Conservation (phyloP, 2,329 filamentous ascomycete genomes). For the Alternaria arborescens region DNA sequence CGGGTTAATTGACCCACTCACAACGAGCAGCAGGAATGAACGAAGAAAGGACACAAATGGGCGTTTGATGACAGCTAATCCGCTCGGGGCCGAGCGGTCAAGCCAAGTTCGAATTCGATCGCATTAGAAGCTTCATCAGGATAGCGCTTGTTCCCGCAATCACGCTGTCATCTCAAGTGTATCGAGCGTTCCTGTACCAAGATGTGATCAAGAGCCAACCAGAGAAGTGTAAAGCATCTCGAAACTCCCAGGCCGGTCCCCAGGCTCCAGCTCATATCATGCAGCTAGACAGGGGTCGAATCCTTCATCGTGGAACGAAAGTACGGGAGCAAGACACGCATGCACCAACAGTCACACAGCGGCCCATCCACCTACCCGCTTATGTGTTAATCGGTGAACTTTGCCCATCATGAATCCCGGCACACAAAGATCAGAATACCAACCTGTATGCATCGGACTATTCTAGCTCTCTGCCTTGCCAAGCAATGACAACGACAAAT, state of each 20-base stretch:
- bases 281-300: conserved; percentile 13
- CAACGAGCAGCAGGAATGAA: conserved; percentile 13
- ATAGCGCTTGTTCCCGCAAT: conserved; percentile 2
- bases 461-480: conserved; percentile 23
- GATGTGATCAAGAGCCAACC: neutral
- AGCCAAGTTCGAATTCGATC: conserved; percentile 1
- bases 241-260: conserved; percentile 4
- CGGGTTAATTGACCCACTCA: conserved; percentile 13
- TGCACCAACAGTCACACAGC: conserved; percentile 17
- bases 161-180: neutral
- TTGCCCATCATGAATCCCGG: conserved; percentile 8
- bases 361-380: conserved; percentile 6
- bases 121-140: neutral
- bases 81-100: conserved; percentile 6
- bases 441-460: conserved; percentile 10
- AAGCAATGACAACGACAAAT: conserved; percentile 10
- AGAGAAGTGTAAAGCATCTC: neutral
- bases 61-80: conserved; percentile 33
- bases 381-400: conserved; percentile 11
- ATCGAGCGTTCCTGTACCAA: neutral
- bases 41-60: conserved; percentile 11
- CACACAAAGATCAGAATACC: conserved; percentile 10
- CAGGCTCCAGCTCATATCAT: conserved; percentile 9
- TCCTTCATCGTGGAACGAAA: conserved; percentile 7
- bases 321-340: conserved; percentile 17